Evolutionary conservation across 1,139 yeast genomes (phyloP), one percentile per base, ranked within the genome.

Genomic region (Kodamaea anthophila): DNA sequence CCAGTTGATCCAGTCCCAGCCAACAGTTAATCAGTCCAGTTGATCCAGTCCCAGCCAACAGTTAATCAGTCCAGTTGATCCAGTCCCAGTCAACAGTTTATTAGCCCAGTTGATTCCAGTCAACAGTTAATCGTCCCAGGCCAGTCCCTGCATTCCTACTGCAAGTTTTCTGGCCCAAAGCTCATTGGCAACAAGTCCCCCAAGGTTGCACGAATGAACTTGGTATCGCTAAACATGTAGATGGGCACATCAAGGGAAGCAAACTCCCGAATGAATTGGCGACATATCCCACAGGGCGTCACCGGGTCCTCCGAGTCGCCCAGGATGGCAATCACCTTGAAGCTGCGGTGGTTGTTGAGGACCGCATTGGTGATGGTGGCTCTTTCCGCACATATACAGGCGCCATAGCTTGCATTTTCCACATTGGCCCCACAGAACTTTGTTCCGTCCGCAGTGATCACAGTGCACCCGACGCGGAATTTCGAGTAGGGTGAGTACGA

Each of bases 331-430:
- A 87, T 68, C 4, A 82, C 83, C 37, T 58, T 64, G 51, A 77
- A 74, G 18, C 43, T 31, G 7, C 44, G 54, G 44, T 68, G 54
- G 23, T 83, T 72, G 36, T 58, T 55, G 46, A 66, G 62, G 43
- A 79, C 69, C 0, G 94, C 88, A 34, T 73, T 73, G 13, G 75
- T 69, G 3, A 85, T 65, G 0, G 97, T 82, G 1, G 86, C 69
- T 33, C 96, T 63, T 51, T 91, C 98, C 2, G 98, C 98, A 53
- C 98, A 91, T 11, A 87, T 77, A 2, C 83, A 70, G 0, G 82
- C 96, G 8, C 91, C 93, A 47, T 83, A 88, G 24, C 93, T 77
- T 3, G 96, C 96, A 50, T 88, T 91, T 51, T 91, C 98, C 15
- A 91, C 77, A 44, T 91, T 91, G 28, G 94, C 94, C 4, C 97